Conservation (phyloP, 495 filamentous ascomycete genomes). For the Hyaloscypha bicolor region DNA sequence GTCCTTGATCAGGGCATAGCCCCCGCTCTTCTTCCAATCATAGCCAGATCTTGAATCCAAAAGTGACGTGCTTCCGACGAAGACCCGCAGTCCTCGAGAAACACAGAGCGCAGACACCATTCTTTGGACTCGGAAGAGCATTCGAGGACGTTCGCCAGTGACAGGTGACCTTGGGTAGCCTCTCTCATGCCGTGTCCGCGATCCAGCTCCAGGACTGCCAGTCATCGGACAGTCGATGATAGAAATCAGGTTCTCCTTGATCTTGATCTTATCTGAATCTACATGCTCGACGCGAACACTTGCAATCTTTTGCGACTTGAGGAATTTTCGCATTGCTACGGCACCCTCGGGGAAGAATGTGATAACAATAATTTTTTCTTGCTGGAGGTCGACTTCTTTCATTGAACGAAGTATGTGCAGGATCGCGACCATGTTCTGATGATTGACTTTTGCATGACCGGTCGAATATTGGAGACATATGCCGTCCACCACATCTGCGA, state of each 20-base stretch:
- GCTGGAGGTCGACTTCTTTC: background rate
- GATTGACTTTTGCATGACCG: background rate
- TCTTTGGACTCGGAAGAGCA: background rate
- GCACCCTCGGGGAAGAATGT: background rate
- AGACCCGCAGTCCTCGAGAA: background rate
- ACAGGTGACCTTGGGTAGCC: no score
- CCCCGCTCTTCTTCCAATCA: background rate
- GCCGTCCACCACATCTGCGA: background rate
- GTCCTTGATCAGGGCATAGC: background rate
- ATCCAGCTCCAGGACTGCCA: background rate
- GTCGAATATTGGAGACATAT: background rate
- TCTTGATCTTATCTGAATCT: background rate
- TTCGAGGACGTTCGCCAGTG: no score
- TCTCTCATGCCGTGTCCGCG: no score
- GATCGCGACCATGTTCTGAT: constrained; percentile 5
- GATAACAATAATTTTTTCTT: background rate
- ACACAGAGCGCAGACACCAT: background rate
- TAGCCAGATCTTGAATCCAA: background rate
- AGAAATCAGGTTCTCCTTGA: background rate
- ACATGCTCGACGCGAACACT: background rate
- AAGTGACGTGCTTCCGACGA: background rate
- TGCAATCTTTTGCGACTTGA: background rate
- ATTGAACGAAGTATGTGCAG: background rate
- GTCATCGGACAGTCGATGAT: background rate
- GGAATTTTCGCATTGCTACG: background rate